Conservation (phyloP, 768 basidiomycete species). For the Suillus discolor region DNA sequence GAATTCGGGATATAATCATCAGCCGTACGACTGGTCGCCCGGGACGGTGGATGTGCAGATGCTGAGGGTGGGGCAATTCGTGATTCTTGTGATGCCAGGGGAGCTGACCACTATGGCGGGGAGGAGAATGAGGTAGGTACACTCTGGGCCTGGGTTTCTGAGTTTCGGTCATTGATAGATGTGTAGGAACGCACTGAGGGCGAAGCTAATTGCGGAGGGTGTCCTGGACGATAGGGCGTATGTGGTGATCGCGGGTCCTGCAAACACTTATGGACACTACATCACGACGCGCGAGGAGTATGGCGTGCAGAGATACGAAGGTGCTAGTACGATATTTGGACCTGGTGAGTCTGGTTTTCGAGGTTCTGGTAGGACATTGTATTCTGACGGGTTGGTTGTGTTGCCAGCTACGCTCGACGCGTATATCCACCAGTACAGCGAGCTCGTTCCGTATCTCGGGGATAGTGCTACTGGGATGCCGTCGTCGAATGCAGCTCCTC, state of each 20-base stretch:
- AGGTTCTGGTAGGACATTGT: neutral
- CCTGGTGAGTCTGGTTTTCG: constrained; percentile 50
- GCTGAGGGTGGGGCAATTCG: constrained; percentile 74
- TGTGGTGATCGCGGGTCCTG: constrained; percentile 80
- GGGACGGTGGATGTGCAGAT: constrained; percentile 77
- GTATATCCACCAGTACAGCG: constrained; percentile 75
- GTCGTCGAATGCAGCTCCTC: constrained; percentile 63
- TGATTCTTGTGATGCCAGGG: constrained; percentile 75
- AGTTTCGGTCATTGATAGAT: neutral
- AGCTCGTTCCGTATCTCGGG: constrained; percentile 63
- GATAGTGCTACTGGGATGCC: constrained; percentile 49
- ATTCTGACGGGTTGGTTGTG: constrained; percentile 2
- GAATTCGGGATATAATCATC: constrained; percentile 71
- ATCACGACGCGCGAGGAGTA: constrained; percentile 76
- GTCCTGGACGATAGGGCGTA: constrained; percentile 69
- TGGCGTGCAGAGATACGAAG: constrained; percentile 75
- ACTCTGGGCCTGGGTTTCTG: neutral
- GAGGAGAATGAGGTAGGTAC: constrained; percentile 64
- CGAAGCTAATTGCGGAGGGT: constrained; percentile 61
- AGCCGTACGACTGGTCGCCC: constrained; percentile 76
- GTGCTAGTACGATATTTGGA: constrained; percentile 79
- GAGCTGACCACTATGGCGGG: constrained; percentile 87
- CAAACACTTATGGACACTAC: constrained; percentile 79
- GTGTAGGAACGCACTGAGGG: constrained; percentile 65
- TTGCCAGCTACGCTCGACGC: constrained; percentile 66